phyloP scores from a whole-genome alignment of 2,329 filamentous ascomycete species.

The Nannizziopsis barbatae region DNA sequence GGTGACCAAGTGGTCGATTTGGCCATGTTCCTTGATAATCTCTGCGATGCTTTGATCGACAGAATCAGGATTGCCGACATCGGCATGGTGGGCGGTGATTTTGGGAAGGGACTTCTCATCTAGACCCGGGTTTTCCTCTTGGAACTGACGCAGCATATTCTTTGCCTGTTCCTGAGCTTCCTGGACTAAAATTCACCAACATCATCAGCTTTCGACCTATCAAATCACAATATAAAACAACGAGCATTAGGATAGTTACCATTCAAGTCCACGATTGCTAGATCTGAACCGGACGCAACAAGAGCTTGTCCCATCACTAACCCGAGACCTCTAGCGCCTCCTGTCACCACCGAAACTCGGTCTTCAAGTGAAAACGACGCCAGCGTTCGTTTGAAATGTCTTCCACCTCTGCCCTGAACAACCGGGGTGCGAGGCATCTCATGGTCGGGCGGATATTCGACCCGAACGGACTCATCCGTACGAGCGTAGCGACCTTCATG shows the following conservation, averaged over 20 bases:
- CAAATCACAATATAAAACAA: not conserved
- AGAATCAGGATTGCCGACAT: conserved; percentile 69
- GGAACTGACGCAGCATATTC: conserved; percentile 63
- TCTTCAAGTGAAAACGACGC: conserved; percentile 77
- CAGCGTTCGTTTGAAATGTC: conserved; percentile 75
- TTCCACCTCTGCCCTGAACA: conserved; percentile 63
- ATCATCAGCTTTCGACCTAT: conserved; percentile 5
- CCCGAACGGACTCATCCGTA: conserved; percentile 65
- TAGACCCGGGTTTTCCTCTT: conserved; percentile 65
- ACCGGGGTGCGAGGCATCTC: conserved; percentile 61
- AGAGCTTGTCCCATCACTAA: conserved; percentile 88
- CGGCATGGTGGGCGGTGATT: conserved; percentile 80
- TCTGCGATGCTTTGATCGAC: conserved; percentile 64
- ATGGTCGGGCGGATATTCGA: conserved; percentile 65
- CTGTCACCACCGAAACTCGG: conserved; percentile 74
- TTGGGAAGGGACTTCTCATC: conserved; percentile 58
- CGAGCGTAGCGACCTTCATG: conserved; percentile 62
- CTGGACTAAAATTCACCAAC: conserved; percentile 49
- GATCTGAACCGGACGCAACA: conserved; percentile 74
- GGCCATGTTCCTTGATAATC: conserved; percentile 59
- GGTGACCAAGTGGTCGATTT: conserved; percentile 84
- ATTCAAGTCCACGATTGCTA: conserved; percentile 91
- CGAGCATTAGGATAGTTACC: conserved; percentile 40
- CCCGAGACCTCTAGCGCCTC: conserved; percentile 77
- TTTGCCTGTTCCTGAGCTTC: conserved; percentile 69